Base-by-base conservation (phyloP, 371 early-diverging fungal species). In the Apophysomyces elegans region DNA sequence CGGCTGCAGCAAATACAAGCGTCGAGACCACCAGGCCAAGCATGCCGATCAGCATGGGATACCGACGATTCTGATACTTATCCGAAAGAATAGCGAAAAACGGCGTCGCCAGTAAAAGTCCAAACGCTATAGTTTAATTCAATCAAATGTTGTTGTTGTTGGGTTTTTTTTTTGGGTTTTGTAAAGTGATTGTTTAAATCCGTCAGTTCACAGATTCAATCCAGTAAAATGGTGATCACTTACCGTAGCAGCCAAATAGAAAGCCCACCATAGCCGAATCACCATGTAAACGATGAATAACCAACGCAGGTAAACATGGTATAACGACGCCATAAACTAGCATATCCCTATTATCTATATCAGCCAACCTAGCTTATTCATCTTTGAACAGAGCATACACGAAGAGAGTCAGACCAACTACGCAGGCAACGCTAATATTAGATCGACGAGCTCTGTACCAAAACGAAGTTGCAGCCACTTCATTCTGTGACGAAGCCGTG, bases 291-390 rank as follows among this genome's bases (percentile, higher is more conserved):
- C 83, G 73, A 9, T 90, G 84, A 59, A 86, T 77, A 11, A 95
- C 87, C 14, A 96, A 85, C 32, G 79, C 74, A 4, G 96, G 96
- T 38, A 95, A 76, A 59, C 93, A 86, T 32, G 96, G 95, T 32
- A 95, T 88, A 14, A 93, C 87, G n/a, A 93, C 85, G 37, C 91
- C 90, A 70, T 95, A 95, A 7, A 90, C 87, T 16, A 90, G 76
- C 74, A 91, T 89, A 72, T 95, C 93, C 59, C 81, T 83, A 58
- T 68, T 75, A 58, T 70, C 59, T 57, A 32, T 18, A 56, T 50
- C 36, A 41, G 43, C 32, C 32, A 26, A 41, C 45, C 12, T 39
- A 56, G 35, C 45, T 43, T 46, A 39, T 43, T 43, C 21, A 32
- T 26, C 11, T 14, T 46, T 16, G 45, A 36, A 60, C 47, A 56